Base-by-base conservation (phyloP, 2,329 filamentous ascomycete species). In the Ophiobolus disseminans region DNA sequence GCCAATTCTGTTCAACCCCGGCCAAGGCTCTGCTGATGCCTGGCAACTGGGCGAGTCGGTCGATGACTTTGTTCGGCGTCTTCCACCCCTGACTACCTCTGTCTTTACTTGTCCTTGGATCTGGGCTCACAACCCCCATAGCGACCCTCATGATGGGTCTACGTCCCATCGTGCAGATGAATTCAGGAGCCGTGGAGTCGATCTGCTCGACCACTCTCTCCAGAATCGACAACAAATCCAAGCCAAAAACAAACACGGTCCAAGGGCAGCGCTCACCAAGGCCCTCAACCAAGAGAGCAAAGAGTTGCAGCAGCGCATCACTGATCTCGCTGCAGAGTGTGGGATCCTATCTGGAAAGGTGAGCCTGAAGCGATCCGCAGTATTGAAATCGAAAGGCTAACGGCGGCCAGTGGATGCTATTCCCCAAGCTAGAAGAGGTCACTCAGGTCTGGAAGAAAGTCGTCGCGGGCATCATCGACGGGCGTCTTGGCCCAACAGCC, bases 361-460 rank as follows among this genome's bases (percentile, higher is more conserved):
- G 66, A 58, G 67, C 13, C 16, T 14, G 16, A 31, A 31, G 28
- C 4, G n/a, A n/a, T n/a, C n/a, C n/a, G n/a, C n/a, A n/a, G n/a
- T n/a, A n/a, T n/a, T n/a, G n/a, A n/a, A 17, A 30, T 20, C 13
- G 14, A 21, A 34, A 40, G 23, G 35, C 48, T 63, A 34, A 62
- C 45, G 21, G 47, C 30, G 2, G 19, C 7, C 48, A 88, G 84
- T 92, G 89, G 89, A 88, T 92, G 85, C 67, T 93, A 1, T 91
- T 91, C 57, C 82, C 81, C 10, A 62, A 73, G 0, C 66, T 75
- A 0, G 65, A 73, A 6, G 75, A 83, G 22, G 80, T 91, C 13
- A 80, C 88, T 55, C 77, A 78, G 3, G 73, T 83, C 5, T 93
- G 91, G 91, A 78, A 74, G 5, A 75, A 78, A 7, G 78, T 95